phyloP scores from a whole-genome alignment of 2,329 filamentous ascomycete species.

The Fusarium nematophilum region DNA sequence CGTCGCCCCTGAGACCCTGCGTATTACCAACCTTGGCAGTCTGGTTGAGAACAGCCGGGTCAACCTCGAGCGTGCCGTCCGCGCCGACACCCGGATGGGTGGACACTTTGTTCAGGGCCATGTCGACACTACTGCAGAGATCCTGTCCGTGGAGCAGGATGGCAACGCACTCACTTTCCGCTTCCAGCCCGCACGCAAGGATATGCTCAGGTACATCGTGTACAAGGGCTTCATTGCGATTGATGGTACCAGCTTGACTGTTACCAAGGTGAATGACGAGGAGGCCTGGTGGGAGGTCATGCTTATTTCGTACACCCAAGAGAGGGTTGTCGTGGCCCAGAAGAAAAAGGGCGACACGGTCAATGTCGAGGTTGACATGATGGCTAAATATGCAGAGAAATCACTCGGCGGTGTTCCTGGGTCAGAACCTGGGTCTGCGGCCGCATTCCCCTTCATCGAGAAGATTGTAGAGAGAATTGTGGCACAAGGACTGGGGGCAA shows the following conservation, averaged over 20 bases:
- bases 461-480: constrained; percentile 81
- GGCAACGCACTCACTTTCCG: constrained; percentile 92
- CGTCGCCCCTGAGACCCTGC: constrained; percentile 93
- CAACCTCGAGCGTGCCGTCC: constrained; percentile 94
- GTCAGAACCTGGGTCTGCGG: constrained; percentile 59
- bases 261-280: constrained; percentile 85
- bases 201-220: constrained; percentile 86
- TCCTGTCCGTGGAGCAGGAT: constrained; percentile 79
- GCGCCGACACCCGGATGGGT: constrained; percentile 93
- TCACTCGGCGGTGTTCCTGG: constrained; percentile 79
- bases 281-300: constrained; percentile 94
- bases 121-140: constrained; percentile 87
- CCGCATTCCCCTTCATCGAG: constrained; percentile 70
- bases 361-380: constrained; percentile 93
- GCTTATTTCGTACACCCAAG: constrained; percentile 97
- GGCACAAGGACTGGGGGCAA: constrained; percentile 66
- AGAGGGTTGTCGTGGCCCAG: constrained; percentile 83
- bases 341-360: constrained; percentile 85
- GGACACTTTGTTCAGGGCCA: constrained; percentile 99
- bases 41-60: constrained; percentile 75
- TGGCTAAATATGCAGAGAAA: constrained; percentile 89
- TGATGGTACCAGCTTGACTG: constrained; percentile 93
- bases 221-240: constrained; percentile 97
- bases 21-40: constrained; percentile 91
- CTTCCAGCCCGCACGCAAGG: constrained; percentile 75